Evolutionary conservation across 441 rosid species (phyloP), one percentile per base, ranked within the genome.

Genomic region (Mallotus japonicus): DNA sequence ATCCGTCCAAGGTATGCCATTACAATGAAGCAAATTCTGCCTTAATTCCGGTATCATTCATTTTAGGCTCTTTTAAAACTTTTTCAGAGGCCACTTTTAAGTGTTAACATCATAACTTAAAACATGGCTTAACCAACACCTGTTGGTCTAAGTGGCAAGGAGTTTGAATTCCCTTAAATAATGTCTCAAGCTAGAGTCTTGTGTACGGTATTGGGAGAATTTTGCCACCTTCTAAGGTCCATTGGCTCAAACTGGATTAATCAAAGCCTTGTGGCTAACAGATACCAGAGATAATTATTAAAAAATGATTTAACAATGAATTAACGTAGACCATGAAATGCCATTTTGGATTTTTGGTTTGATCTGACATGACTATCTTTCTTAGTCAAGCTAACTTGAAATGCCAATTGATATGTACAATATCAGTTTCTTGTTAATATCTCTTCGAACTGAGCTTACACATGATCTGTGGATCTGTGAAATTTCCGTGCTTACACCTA

Each of bases 1-100:
- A 81, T 81, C 99, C 98, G 64, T 86, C 92, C 62, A 90, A 87
- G 97, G 99, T 95, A 83, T 75, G 84, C 74, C 34, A 47, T 77
- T 58, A 42, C 55, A 46, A 24, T 69, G 47, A 64, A 19, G 47
- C 40, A 55, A 46, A 44, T 60, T 62, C 58, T 68, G 71, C 69
- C 49, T 40, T 28, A 77, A 58, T 56, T 20, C 74, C 15, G 65
- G 46, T 28, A 17, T 65, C 55, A 7, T 65, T 34, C 44, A 50
- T 42, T 67, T 32, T 8, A 24, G 22, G 15, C 67, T 65, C 32
- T 46, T 65, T 22, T 6, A 19, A 4, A 20, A 9, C 22, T 62
- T 49, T 62, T 47, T 28, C 2, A 10, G 22, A 28, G 16, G 60
- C 28, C 47, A 32, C 60, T 53, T 24, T 3, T 60, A 13, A 32